Conservation (phyloP, 2,329 filamentous ascomycete species). For the Ophiocordyceps australis region DNA sequence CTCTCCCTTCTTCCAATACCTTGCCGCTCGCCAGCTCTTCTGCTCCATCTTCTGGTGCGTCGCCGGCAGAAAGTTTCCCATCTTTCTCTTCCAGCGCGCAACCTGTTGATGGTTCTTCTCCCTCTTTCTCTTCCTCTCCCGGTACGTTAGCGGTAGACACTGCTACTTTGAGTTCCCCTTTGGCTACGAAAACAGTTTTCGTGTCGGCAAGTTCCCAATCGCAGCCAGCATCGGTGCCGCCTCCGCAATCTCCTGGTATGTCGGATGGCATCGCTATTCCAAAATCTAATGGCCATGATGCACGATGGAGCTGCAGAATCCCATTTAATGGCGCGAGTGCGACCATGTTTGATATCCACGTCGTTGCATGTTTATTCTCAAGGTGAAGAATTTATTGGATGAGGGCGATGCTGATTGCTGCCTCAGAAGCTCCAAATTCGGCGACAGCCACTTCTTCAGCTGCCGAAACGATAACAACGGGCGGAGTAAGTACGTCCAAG, state of each 20-base stretch:
- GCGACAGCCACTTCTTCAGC: slow-evolving; percentile 7
- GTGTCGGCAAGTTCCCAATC: too few relatives aligned
- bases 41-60: slow-evolving; percentile 9
- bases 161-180: too few relatives aligned
- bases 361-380: neutral
- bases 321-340: too few relatives aligned
- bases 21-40: slow-evolving; percentile 11
- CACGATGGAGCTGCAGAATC: too few relatives aligned
- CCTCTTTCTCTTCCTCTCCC: slow-evolving; percentile 2
- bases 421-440: slow-evolving; percentile 1
- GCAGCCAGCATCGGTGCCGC: slow-evolving; percentile 3
- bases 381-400: too few relatives aligned
- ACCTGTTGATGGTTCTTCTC: too few relatives aligned
- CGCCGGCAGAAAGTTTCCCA: slow-evolving; percentile 5
- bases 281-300: too few relatives aligned
- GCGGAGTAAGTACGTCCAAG: slow-evolving; percentile 15
- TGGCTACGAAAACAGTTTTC: too few relatives aligned
- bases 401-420: too few relatives aligned
- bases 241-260: slow-evolving; percentile 11
- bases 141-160: slow-evolving; percentile 6
- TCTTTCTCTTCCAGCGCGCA: too few relatives aligned
- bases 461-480: slow-evolving; percentile 14
- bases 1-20: slow-evolving; percentile 7
- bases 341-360: too few relatives aligned
- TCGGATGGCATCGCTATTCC: slow-evolving; percentile 6